Percentiles rank a stretch among this genome's conserved stretches.
These are phyloP conservation scores for Saturnispora bothae DNA, from an alignment of 805 yeast species.

Conservation along the genomic window DNA sequence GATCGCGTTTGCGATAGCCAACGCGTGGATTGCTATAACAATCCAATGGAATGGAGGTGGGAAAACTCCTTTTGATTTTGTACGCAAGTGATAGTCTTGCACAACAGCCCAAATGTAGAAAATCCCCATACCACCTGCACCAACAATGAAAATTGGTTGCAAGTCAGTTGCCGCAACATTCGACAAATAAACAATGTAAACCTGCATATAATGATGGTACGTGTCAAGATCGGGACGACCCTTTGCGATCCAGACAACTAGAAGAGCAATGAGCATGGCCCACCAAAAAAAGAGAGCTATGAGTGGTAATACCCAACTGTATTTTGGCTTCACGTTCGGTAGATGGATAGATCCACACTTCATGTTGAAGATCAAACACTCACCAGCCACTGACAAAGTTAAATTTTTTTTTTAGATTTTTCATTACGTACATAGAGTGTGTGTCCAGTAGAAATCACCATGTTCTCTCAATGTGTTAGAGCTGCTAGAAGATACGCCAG, in stretches of 20 bases:
- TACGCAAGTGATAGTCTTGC: constrained; percentile 54
- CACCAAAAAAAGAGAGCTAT: constrained; percentile 68
- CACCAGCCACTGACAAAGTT: too few relatives aligned
- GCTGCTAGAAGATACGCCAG: not conserved
- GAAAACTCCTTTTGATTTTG: constrained; percentile 35
- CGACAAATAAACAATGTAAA: constrained; percentile 53
- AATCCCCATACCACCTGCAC: constrained; percentile 69
- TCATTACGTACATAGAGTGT: too few relatives aligned
- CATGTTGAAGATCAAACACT: constrained; percentile 10
- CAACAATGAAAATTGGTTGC: constrained; percentile 73
- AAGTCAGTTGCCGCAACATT: constrained; percentile 82
- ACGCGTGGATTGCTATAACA: constrained; percentile 17
- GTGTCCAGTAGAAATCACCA: too few relatives aligned
- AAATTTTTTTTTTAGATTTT: too few relatives aligned
- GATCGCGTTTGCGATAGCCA: constrained; percentile 20
- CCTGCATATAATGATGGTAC: constrained; percentile 33
- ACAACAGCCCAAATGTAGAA: constrained; percentile 55
- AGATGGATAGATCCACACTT: constrained; percentile 11
- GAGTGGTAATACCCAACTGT: constrained; percentile 43
- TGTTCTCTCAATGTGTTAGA: not conserved
- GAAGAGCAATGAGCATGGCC: constrained; percentile 79
- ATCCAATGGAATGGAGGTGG: constrained; percentile 33
- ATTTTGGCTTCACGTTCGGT: constrained; percentile 21
- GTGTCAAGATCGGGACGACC: constrained; percentile 66
- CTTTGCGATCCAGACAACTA: constrained; percentile 68